Evolutionary conservation across 352 stramenopile genomes (phyloP), one percentile per base, ranked within the genome.

Genomic region (Phytophthora vignae): DNA sequence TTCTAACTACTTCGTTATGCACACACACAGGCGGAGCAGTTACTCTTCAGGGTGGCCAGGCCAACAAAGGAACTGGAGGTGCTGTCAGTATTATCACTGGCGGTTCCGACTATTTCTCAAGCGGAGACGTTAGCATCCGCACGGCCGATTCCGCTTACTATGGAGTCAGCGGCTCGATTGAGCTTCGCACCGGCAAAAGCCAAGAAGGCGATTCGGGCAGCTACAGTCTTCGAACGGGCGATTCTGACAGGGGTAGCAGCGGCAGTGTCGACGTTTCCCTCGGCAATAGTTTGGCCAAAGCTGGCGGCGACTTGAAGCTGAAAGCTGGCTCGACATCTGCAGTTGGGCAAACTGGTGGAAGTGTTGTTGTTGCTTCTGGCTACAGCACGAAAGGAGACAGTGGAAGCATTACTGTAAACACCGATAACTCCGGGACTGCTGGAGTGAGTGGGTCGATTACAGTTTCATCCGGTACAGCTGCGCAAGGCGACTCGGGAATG

Each of bases 391-490:
- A 78, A 33, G 69, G 66, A 36, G 90, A 94, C 55, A 98, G 89
- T 60, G 96, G 96, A 10, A 74, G 69, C 36, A 69, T 98, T n/a
- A 82, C 67, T 15, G 65, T 98, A 38, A 74, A 74, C 27, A 97
- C 90, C 8, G 80, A 88, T 17, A 79, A 89, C 40, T 92, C 93
- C 11, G 94, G 93, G 12, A 80, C 71, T 55, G 65, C 74, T 64
- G 94, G 94, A n/a, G 80, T 82, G 17, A 97, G 86, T 66, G 91
- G 92, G 2, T 80, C 72, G n/a, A 78, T 98, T 55, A 60, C 64
- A 25, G 67, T 96, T 40, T 80, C 59, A 1, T 94, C 91, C 27
- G 92, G 89, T 25, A 82, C 71, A 31, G 73, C 86, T 53, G 70
- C 58, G 46, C 75, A 68, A 56, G 87, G 88, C 38, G 81, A 90